phyloP scores from a whole-genome alignment of 345 rosid species.

The Brassica napus region DNA sequence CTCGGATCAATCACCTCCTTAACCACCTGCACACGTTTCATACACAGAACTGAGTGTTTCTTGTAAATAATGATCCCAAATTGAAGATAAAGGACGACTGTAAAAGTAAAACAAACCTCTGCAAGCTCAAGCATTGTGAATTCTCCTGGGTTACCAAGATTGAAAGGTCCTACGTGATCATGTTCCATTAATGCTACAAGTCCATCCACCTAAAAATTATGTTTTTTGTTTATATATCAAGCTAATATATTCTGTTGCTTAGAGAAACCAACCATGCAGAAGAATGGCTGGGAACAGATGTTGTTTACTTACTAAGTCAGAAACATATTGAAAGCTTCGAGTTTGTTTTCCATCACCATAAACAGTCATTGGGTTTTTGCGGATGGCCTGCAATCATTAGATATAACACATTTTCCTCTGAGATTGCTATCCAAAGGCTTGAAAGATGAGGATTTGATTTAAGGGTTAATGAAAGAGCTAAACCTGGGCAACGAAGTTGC shows the following conservation, averaged over 20 bases:
- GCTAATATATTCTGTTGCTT: background rate
- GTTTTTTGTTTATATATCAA: background rate
- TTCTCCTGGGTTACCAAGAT: conserved; percentile 98
- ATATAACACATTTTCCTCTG: conserved; percentile 1
- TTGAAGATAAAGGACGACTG: background rate
- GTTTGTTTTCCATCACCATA: conserved; percentile 99
- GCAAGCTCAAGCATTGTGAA: conserved; percentile 98
- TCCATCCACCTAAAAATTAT: conserved; percentile 75
- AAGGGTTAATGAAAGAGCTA: conserved; percentile 13
- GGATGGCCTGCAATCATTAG: conserved; percentile 52
- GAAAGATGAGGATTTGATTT: background rate
- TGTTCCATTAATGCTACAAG: conserved; percentile 88
- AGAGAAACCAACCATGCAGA: conserved; percentile 4
- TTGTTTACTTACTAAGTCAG: conserved; percentile 70
- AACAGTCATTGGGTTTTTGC: conserved; percentile 91
- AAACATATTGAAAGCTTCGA: conserved; percentile 96
- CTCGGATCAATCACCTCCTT: conserved; percentile 93
- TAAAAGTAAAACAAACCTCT: conserved; percentile 57
- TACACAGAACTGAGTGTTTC: background rate
- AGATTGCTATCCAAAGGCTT: background rate
- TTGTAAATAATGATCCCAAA: background rate
- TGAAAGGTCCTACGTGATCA: conserved; percentile 94
- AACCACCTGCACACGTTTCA: conserved; percentile 57
- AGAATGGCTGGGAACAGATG: conserved; percentile 1
- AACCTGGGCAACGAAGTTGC: conserved; percentile 99